These are phyloP conservation scores for Tagetes erecta DNA, from an alignment of 129 eudicot species.

Conservation along the genomic window DNA sequence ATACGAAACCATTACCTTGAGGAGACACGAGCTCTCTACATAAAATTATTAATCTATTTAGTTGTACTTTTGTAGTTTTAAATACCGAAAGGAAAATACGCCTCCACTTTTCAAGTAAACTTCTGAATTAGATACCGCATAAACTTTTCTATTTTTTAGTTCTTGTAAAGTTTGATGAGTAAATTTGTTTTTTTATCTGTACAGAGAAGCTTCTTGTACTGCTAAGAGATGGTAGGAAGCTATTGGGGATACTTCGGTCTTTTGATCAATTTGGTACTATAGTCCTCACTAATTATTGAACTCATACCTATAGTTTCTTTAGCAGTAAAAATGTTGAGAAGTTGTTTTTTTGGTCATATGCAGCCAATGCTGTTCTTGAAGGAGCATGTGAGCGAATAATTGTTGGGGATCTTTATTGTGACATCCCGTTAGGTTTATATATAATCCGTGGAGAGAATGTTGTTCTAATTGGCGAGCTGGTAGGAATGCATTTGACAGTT, in stretches of 20 bases:
- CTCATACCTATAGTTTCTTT: background rate
- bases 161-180: background rate
- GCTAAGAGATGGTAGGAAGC: conserved; percentile 93
- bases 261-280: conserved; percentile 94
- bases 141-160: background rate
- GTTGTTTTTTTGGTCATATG: conserved; percentile 18
- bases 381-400: conserved; percentile 96
- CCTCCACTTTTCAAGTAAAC: background rate
- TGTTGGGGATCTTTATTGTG: conserved; percentile 94
- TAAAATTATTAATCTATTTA: background rate
- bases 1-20: background rate
- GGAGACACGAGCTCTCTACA: background rate
- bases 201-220: conserved; percentile 94
- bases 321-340: conserved; percentile 22
- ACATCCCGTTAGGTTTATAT: conserved; percentile 89
- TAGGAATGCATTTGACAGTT: conserved; percentile 23
- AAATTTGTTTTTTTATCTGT: conserved; percentile 7
- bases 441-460: conserved; percentile 98
- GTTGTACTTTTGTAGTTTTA: background rate
- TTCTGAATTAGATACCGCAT: background rate
- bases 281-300: conserved; percentile 19
- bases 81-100: background rate
- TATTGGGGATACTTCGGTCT: conserved; percentile 90
- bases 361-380: conserved; percentile 97
- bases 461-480: conserved; percentile 96